Percentiles rank a stretch among this genome's conserved stretches.
These are phyloP conservation scores for Lentinula sp. DNA, from an alignment of 768 basidiomycete genomes.

Conservation along the genomic window DNA sequence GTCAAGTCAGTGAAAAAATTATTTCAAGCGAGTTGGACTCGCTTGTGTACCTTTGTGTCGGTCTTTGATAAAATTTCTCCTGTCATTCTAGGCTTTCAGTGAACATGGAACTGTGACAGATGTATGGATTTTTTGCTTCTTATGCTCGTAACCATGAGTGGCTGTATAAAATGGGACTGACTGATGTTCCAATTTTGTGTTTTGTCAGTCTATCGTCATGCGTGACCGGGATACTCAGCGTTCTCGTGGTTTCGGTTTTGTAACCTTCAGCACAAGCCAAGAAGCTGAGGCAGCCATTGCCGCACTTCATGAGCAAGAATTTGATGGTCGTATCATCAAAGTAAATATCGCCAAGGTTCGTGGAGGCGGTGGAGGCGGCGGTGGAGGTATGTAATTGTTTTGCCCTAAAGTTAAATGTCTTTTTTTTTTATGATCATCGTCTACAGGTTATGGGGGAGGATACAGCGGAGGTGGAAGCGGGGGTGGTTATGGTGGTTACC, in stretches of 20 bases:
- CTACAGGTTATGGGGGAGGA: slow-evolving; percentile 7
- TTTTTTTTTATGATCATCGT: neutral
- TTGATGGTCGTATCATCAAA: slow-evolving; percentile 90
- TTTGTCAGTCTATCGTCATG: slow-evolving; percentile 88
- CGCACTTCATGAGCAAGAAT: slow-evolving; percentile 80
- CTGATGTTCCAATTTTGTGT: slow-evolving; percentile 23
- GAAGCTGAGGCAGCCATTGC: slow-evolving; percentile 80
- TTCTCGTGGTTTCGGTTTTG: slow-evolving; percentile 96
- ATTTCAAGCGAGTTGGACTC: slow-evolving; percentile 22
- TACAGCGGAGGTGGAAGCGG: slow-evolving; percentile 16
- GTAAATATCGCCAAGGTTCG: slow-evolving; percentile 80
- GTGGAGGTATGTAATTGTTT: slow-evolving; percentile 27
- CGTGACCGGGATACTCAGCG: slow-evolving; percentile 97
- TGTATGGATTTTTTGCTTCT: slow-evolving; percentile 56
- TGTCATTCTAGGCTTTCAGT: slow-evolving; percentile 72
- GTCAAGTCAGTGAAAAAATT: slow-evolving; percentile 69
- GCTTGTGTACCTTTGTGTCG: slow-evolving; percentile 16
- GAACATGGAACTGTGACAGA: slow-evolving; percentile 80
- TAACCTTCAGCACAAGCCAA: slow-evolving; percentile 54
- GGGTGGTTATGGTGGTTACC: slow-evolving; percentile 7
- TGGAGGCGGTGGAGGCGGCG: slow-evolving; percentile 46
- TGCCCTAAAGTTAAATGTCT: neutral
- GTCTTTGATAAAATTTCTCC: slow-evolving; percentile 40
- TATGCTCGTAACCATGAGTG: slow-evolving; percentile 13
- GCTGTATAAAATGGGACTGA: slow-evolving; percentile 23